Percentiles rank a stretch among this genome's conserved stretches.
Conservation (phyloP, 352 stramenopile genomes). For the Phytophthora aleatoria region DNA sequence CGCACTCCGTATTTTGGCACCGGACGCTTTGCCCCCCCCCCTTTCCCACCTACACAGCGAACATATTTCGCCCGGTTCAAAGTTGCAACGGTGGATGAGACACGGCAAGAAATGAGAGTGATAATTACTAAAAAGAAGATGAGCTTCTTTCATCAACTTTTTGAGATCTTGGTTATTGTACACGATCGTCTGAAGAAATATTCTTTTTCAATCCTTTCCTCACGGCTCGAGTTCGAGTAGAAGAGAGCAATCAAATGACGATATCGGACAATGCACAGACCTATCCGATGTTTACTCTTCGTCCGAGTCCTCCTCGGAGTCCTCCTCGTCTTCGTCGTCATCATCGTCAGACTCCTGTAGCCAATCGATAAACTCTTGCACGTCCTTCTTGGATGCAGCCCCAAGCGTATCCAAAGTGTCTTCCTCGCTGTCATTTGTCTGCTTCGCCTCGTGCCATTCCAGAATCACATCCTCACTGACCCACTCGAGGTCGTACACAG, state of each 20-base stretch:
- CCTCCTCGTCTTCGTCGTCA: conserved; percentile 54
- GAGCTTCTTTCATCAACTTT: too few species aligned
- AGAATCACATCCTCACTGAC: conserved; percentile 93
- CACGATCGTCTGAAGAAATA: too few species aligned
- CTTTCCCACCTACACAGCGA: too few species aligned
- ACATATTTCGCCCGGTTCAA: too few species aligned
- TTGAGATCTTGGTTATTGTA: too few species aligned
- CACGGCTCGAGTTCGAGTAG: too few species aligned
- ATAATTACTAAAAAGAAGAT: too few species aligned
- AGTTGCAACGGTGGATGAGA: too few species aligned
- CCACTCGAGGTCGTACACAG: conserved; percentile 93
- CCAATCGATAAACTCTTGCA: conserved; percentile 95
- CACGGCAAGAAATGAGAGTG: too few species aligned
- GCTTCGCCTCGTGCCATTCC: conserved; percentile 74
- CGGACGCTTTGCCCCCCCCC: too few species aligned
- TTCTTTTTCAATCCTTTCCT: too few species aligned
- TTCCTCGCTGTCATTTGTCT: conserved; percentile 5
- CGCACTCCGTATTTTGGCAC: too few species aligned
- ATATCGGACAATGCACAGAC: conserved; percentile 1
- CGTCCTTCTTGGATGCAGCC: conserved; percentile 56
- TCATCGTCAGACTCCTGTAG: conserved; percentile 79
- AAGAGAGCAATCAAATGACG: conserved; percentile 5
- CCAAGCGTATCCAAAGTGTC: conserved; percentile 33
- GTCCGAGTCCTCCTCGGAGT: conserved; percentile 37
- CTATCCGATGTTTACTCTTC: conserved; percentile 18